A percentile compares a stretch with the other conserved stretches of the same genome.
phyloP scores from a whole-genome alignment of 176 grass and related monocot genomes.

The Tillandsia leiboldiana region DNA sequence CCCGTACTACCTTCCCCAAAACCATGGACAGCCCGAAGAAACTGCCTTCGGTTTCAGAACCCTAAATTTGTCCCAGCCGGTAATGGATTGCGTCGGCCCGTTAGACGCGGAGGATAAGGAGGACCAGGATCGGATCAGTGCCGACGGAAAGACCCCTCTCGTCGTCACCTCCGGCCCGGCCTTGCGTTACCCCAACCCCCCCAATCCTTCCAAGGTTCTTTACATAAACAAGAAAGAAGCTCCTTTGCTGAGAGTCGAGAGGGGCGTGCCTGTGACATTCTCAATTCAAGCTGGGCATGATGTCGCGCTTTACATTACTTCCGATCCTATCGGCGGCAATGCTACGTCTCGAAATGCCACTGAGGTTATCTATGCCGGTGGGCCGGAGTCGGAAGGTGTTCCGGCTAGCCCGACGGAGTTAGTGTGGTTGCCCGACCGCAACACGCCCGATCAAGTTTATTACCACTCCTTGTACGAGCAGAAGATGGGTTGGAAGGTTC shows the following conservation, averaged over 20 bases:
- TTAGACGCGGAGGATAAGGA: constrained; percentile 90
- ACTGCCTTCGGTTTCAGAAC: constrained; percentile 43
- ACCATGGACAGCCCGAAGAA: constrained; percentile 35
- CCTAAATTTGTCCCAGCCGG: constrained; percentile 41
- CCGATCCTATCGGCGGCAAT: constrained; percentile 67
- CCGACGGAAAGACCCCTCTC: constrained; percentile 67
- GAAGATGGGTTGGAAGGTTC: constrained; percentile 90
- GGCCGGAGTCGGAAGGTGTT: constrained; percentile 45
- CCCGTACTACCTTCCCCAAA: constrained; percentile 83
- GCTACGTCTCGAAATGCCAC: constrained; percentile 58
- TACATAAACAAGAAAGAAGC: constrained; percentile 99
- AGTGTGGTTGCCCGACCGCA: constrained; percentile 65
- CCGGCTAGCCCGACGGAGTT: constrained; percentile 60
- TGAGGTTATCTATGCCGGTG: constrained; percentile 70
- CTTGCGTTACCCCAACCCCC: constrained; percentile 76
- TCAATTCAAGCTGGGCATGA: constrained; percentile 87
- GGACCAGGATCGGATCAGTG: constrained; percentile 69
- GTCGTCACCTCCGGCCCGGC: constrained; percentile 47
- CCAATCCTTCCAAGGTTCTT: constrained; percentile 62
- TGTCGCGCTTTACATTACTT: constrained; percentile 79
- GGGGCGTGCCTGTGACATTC: constrained; percentile 89
- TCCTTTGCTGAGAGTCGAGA: constrained; percentile 85
- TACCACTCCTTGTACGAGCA: constrained; percentile 75
- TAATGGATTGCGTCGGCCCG: constrained; percentile 44
- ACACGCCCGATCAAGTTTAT: constrained; percentile 79